Evolutionary conservation across 1,284 basidiomycete genomes (phyloP).

Genomic region (Vanrija sp.): DNA sequence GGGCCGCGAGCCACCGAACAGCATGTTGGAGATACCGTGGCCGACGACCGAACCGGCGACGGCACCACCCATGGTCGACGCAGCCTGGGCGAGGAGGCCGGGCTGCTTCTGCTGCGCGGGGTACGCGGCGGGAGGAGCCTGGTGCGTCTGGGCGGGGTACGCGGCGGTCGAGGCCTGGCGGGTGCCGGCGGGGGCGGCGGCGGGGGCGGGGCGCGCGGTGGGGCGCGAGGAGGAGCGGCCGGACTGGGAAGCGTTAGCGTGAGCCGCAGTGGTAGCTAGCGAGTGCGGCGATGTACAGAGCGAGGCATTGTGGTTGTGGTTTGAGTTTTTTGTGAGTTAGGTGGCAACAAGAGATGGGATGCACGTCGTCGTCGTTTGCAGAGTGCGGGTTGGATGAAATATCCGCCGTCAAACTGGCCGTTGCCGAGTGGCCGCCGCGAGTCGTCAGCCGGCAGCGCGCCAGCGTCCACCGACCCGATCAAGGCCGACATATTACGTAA

Average conservation of each 20-base stretch:
- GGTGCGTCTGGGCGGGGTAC: constrained; percentile 22
- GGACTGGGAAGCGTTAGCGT: constrained; percentile 18
- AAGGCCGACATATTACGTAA: too few relatives aligned
- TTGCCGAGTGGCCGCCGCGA: too few relatives aligned
- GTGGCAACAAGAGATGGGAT: constrained; percentile 13
- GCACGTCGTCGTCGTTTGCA: not conserved
- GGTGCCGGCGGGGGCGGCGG: constrained; percentile 22
- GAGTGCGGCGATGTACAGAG: constrained; percentile 24
- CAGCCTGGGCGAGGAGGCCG: constrained; percentile 50
- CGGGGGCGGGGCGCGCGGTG: constrained; percentile 31
- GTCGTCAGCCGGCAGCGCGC: too few relatives aligned
- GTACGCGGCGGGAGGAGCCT: constrained; percentile 10
- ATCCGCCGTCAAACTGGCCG: too few relatives aligned
- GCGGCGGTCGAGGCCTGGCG: constrained; percentile 39
- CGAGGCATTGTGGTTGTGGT: constrained; percentile 28
- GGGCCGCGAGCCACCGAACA: constrained; percentile 52
- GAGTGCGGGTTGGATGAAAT: too few relatives aligned
- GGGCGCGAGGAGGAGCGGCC: constrained; percentile 43
- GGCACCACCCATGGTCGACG: constrained; percentile 56
- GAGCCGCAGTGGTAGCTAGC: too few relatives aligned
- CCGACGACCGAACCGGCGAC: constrained; percentile 54
- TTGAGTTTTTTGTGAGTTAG: constrained; percentile 1
- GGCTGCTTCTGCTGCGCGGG: constrained; percentile 29
- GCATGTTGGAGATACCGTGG: constrained; percentile 56
- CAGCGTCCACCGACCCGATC: too few relatives aligned